Base-by-base conservation (phyloP, 2,329 filamentous ascomycete species). In the Diaporthe ampelina region DNA sequence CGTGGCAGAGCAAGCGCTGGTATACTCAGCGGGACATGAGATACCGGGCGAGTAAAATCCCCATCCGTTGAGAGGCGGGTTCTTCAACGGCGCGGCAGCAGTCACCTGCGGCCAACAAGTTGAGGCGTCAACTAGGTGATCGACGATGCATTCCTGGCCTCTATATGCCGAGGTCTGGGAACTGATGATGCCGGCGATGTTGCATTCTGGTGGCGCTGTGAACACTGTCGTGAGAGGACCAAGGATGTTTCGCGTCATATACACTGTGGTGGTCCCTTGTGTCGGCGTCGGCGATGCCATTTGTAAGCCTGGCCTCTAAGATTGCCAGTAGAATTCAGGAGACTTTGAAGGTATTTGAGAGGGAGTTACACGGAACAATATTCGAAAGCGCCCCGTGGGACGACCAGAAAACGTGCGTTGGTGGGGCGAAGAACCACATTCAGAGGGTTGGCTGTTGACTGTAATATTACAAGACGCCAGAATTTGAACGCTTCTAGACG, bases 11-110 rank as follows among this genome's bases (percentile, higher is more conserved):
- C 61, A 50, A 65, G 61, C 61, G 26, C 61, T 65, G 19, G 10
- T 65, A 50, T 70, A 29, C 19, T 37, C 67, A 21, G 67, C 50
- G 7, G 67, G 67, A n/a, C 67, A 57, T 3, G n/a, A 54, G 21
- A 70, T n/a, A 9, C 48, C 67, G 24, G 67, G 67, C 50, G 50
- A 70, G 54, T 70, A 70, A 8, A 70, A 57, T 3, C 50, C 67
- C 67, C 67, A 70, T 15, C 67, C 67, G 17, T 54, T 43, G 1
- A 70, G n/a, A 17, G 67, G 67, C 11, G 67, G 50, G n/a, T 17
- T 43, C 4, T 40, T 54, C 37, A 57, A 24, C 24, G 50, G 50
- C 35, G 67, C 67, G 24, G 50, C 54, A n/a, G 67, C 50, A 32
- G 67, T 70, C 32, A 19, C 37, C 17, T 43, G 35, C 13, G 67